Conservation (phyloP, 176 grass and related monocot genomes). For the Phragmites australis region DNA sequence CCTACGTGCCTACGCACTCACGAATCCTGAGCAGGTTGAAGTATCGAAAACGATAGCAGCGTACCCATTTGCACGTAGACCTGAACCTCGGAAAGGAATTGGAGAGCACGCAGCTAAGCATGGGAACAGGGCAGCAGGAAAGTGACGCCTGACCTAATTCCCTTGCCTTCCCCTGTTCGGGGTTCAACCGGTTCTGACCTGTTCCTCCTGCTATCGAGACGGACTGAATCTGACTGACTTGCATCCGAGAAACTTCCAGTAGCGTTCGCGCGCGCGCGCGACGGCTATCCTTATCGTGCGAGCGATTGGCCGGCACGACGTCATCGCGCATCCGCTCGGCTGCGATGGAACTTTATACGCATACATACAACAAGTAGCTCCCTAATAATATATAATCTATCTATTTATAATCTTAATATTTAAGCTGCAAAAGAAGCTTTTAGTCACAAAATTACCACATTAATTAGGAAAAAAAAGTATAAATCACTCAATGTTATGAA, state of each 20-base stretch:
- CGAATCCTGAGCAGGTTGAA: not conserved
- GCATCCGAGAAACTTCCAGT: slow-evolving; percentile 21
- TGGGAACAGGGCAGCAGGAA: not conserved
- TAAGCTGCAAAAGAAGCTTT: too few relatives aligned
- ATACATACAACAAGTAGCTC: too few relatives aligned
- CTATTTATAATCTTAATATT: too few relatives aligned
- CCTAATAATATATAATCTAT: too few relatives aligned
- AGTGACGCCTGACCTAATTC: slow-evolving; percentile 7
- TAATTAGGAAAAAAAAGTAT: too few relatives aligned
- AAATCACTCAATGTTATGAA: too few relatives aligned
- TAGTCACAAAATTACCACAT: too few relatives aligned
- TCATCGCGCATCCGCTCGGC: not conserved
- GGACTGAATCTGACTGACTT: too few relatives aligned
- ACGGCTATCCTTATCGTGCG: not conserved
- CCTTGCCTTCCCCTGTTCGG: not conserved
- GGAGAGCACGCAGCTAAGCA: not conserved
- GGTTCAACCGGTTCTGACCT: not conserved
- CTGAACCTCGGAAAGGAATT: not conserved
- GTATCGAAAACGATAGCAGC: not conserved
- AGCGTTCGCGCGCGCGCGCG: not conserved
- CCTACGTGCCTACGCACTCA: too few relatives aligned
- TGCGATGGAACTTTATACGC: not conserved
- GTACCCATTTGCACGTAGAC: not conserved
- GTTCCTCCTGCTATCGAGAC: too few relatives aligned
- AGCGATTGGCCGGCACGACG: not conserved